phyloP scores from a whole-genome alignment of 768 basidiomycete species.

The Mycena rosella region DNA sequence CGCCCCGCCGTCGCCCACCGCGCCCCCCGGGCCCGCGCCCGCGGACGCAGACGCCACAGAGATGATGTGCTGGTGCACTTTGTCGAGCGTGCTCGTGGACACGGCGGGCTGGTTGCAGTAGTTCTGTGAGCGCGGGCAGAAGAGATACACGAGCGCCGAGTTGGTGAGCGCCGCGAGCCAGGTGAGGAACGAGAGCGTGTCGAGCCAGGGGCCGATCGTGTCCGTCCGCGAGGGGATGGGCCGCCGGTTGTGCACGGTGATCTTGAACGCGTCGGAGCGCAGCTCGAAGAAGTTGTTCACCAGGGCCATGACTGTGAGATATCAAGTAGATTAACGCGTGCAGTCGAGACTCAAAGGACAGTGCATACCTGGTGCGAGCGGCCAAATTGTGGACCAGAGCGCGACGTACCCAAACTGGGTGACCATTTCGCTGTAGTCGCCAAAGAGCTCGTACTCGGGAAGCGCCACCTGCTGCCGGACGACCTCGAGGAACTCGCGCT shows the following conservation, averaged over 20 bases:
- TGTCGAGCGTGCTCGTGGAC: constrained; percentile 39
- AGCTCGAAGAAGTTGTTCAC: constrained; percentile 95
- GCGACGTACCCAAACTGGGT: constrained; percentile 95
- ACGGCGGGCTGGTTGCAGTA: constrained; percentile 35
- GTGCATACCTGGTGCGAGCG: constrained; percentile 79
- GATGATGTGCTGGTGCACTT: constrained; percentile 46
- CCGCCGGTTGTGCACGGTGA: constrained; percentile 84
- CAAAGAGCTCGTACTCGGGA: constrained; percentile 85
- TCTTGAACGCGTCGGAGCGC: constrained; percentile 95
- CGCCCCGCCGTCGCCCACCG: constrained; percentile 39
- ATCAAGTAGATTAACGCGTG: not conserved
- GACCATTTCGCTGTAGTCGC: constrained; percentile 97
- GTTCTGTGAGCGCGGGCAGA: constrained; percentile 56
- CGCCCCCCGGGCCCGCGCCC: constrained; percentile 26
- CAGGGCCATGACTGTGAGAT: constrained; percentile 75
- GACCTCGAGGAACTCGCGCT: constrained; percentile 82
- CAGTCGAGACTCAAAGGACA: not conserved
- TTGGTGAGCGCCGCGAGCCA: constrained; percentile 93
- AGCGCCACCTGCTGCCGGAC: constrained; percentile 83
- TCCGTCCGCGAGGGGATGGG: constrained; percentile 91
- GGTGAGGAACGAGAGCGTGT: constrained; percentile 86
- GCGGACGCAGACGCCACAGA: constrained; percentile 35
- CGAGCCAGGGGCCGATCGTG: constrained; percentile 95
- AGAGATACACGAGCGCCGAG: constrained; percentile 91
- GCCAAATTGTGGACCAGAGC: constrained; percentile 96